These are phyloP conservation scores for Leishmania tarentolae DNA, from an alignment of 208 protist species.

Conservation along the genomic window DNA sequence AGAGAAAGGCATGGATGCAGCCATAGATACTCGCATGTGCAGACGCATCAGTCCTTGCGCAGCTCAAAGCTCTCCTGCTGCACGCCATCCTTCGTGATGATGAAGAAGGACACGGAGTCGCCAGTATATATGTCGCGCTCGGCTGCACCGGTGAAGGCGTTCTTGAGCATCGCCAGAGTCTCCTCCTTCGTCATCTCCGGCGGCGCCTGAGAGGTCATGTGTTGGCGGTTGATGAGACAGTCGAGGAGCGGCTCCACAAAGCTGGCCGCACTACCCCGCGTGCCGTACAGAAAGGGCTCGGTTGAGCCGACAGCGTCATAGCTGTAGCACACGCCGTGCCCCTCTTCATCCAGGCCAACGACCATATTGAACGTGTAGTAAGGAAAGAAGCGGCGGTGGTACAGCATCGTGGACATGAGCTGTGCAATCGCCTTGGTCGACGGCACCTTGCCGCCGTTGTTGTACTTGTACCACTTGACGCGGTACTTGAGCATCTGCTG, in stretches of 20 bases:
- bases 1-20: not conserved
- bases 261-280: constrained; percentile 90
- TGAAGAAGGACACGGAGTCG: constrained; percentile 94
- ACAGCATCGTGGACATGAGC: constrained; percentile 97
- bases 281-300: constrained; percentile 93
- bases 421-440: constrained; percentile 94
- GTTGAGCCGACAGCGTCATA: constrained; percentile 99
- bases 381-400: constrained; percentile 98
- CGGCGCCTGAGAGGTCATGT: constrained; percentile 74
- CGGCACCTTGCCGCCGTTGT: constrained; percentile 92
- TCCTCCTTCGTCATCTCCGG: constrained; percentile 77
- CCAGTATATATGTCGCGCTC: constrained; percentile 98
- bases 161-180: constrained; percentile 93
- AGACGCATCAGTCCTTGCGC: constrained; percentile 57
- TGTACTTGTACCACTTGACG: constrained; percentile 95
- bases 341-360: constrained; percentile 95
- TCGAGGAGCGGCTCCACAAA: constrained; percentile 98
- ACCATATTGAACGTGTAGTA: constrained; percentile 99
- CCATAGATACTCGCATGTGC: not conserved
- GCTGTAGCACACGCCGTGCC: constrained; percentile 96
- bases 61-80: constrained; percentile 75
- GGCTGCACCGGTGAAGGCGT: constrained; percentile 95
- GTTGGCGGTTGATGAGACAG: constrained; percentile 92
- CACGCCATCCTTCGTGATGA: constrained; percentile 87
- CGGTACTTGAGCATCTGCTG: constrained; percentile 95